Base-by-base conservation (phyloP, 164 flowering plant genomes). In the Magnolia sinica region DNA sequence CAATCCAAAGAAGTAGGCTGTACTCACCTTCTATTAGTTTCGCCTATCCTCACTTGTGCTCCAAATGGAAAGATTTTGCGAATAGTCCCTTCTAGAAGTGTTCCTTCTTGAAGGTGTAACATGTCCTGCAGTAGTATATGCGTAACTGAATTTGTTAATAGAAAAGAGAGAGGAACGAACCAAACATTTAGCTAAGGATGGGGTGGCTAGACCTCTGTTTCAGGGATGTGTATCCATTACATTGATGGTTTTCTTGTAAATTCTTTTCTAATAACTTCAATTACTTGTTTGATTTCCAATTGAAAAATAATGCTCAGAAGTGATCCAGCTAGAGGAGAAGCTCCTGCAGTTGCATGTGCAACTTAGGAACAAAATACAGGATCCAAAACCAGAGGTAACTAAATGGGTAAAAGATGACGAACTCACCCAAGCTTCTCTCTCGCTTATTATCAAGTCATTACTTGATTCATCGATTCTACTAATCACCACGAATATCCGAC, bases 341-440 rank as follows among this genome's bases (percentile, higher is more conserved):
- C 18, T 16, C 13, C 61, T 55, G 4, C 61, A 2, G 13, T 55
- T 55, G 18, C 61, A 55, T 10, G 61, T 10, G 61, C 61, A 55
- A 55, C 61, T 16, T 55, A 55, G 16, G 16, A 55, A 55, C 13
- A 16, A 55, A 55, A 55, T 55, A 37, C 7, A 4, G 61, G 13
- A 55, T 55, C 61, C 61, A 55, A 55, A 1, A 55, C 18, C 61
- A 10, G 61, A 10, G 52, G 24, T 29, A 8, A 63, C 13, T 31
- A n/a, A 19, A 71, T 9, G 8, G 24, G 64, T n/a, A 77, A 29
- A 50, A 65, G 52, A 45, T 51, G 64, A 72, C 59, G 70, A 80
- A 88, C 94, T 79, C 16, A 93, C 99, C 99, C 99, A 96, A 73
- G 97, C 98, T 79, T 89, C 88, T 82, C 85, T 91, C 80, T 96